Evolutionary conservation across 169 alveolate species (phyloP).

Genomic region (Cryptosporidium viatorum): DNA sequence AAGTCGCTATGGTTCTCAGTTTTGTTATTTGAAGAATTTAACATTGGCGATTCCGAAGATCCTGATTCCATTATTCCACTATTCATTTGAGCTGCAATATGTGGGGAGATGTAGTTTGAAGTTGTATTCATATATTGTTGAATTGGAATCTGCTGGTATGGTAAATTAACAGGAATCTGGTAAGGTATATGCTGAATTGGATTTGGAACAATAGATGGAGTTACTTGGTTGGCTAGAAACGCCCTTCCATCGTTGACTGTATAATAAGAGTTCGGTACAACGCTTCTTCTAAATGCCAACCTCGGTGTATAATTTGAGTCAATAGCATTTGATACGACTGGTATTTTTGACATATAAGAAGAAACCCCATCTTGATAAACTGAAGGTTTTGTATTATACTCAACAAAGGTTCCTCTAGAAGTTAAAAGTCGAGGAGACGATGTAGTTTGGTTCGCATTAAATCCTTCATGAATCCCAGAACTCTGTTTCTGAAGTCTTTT

Average conservation of each 20-base stretch:
- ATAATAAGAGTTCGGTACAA: conserved; percentile 13
- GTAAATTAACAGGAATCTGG: conserved; percentile 15
- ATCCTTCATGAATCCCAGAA: not conserved
- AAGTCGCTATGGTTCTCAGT: not conserved
- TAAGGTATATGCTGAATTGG: conserved; percentile 1
- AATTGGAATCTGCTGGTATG: conserved; percentile 4
- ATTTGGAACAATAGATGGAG: not conserved
- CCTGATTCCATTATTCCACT: not conserved
- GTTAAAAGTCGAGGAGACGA: conserved; percentile 8
- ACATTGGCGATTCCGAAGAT: not conserved
- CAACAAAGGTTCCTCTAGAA: not conserved
- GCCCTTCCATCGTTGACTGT: not conserved
- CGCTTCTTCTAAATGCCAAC: conserved; percentile 27
- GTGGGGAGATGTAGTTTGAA: conserved; percentile 12
- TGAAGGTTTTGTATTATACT: not conserved
- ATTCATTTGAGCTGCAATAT: not conserved
- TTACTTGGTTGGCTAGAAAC: not conserved
- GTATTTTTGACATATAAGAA: conserved; percentile 49
- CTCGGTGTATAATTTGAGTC: conserved; percentile 29
- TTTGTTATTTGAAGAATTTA: not conserved
- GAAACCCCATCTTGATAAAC: conserved; percentile 36
- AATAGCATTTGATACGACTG: not conserved
- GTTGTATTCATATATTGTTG: not conserved
- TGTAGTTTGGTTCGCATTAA: not conserved
- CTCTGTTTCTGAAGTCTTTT: not conserved